Conservation (phyloP, 805 yeast species). For the Barnettozyma vustinii region DNA sequence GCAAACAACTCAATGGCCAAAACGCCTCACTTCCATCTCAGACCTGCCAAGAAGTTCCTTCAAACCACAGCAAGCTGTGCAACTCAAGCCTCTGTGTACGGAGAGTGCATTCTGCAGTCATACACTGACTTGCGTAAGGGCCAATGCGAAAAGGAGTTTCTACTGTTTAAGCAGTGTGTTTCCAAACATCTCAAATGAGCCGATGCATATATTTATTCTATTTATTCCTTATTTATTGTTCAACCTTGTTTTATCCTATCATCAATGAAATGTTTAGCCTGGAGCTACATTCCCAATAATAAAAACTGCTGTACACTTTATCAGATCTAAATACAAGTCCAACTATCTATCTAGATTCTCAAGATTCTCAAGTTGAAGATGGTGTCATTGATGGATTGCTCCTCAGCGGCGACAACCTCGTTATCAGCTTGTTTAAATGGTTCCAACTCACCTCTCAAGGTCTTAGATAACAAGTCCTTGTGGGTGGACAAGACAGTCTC, state of each 20-base stretch:
- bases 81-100: conserved; percentile 42
- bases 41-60: conserved; percentile 40
- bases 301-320: conserved; percentile 1
- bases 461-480: conserved; percentile 64
- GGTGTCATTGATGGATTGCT: conserved; percentile 77
- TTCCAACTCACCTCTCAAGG: conserved; percentile 55
- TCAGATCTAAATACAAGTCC: background rate
- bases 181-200: conserved; percentile 17
- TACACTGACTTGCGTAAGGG: conserved; percentile 47
- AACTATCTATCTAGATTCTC: conserved; percentile 39
- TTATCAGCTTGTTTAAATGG: conserved; percentile 39
- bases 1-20: conserved; percentile 6
- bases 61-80: conserved; percentile 37
- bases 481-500: conserved; percentile 58
- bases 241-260: background rate
- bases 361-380: conserved; percentile 72
- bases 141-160: conserved; percentile 48
- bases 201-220: background rate
- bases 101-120: conserved; percentile 46
- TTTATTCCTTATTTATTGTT: background rate
- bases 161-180: conserved; percentile 46
- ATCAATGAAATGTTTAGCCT: background rate
- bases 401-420: conserved; percentile 77
- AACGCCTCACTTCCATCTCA: conserved; percentile 15
- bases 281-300: background rate